Base-by-base conservation (phyloP, 305 asterid genomes). In the Lippia alba region DNA sequence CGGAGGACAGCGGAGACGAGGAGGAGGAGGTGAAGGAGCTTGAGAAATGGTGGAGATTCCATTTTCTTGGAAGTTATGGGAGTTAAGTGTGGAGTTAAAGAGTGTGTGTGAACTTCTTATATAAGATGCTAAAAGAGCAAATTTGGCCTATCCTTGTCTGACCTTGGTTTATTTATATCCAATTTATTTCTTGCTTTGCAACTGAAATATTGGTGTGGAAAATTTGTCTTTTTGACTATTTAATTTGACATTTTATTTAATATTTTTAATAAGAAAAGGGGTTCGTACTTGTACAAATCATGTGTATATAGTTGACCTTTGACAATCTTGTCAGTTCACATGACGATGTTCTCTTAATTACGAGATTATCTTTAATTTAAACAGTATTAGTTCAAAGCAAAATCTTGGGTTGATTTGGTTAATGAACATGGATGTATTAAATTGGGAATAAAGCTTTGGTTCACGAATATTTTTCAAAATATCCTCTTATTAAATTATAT, bases 261-360 rank as follows among this genome's bases (percentile, higher is more conserved):
- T 8, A 39, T 4, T 24, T 24, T 24, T 36, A 36, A 36, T 36
- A 4, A 36, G 30, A 66, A 64, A 66, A 69, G 9, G 5, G 32
- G 0, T 24, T 24, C 30, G 12, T 15, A 39, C 11, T 24, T 33
- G 12, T 45, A 12, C 71, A 54, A 44, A 55, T 61, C 77, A 76
- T 53, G 72, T 61, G 75, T 61, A n/a, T 70, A 75, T 66, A 58
- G 80, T 74, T 81, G 82, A 77, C 78, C 76, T 71, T 81, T 78
- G 76, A 67, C 61, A 69, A 51, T 8, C 14, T 50, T 56, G 30
- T 34, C 50, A 30, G 1, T 71, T 72, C 81, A 61, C 71, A 71
- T 64, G 62, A 24, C 30, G 11, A n/a, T 3, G 5, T 50, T 57
- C 5, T 36, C 10, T 44, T 4, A 39, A 39, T 39, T 9, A 39